Evolutionary conservation across 208 protist genomes (phyloP).

Genomic region (Leishmania gerbilli): DNA sequence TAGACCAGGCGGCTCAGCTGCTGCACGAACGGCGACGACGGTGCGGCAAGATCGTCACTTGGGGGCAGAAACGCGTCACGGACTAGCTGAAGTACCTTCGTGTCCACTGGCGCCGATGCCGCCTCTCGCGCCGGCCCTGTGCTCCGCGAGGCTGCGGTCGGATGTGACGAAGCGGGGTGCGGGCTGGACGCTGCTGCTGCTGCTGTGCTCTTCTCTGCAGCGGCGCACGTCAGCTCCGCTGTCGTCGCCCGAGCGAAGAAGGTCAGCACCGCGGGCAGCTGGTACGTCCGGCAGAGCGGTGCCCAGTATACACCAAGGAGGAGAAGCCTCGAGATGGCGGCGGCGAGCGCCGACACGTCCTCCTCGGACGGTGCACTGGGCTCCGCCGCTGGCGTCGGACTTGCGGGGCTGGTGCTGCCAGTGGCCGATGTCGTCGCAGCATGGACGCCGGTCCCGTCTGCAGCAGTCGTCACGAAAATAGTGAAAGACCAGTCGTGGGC

Average conservation of each 20-base stretch:
- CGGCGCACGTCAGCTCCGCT: not conserved
- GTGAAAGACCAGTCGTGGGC: slow-evolving; percentile 13
- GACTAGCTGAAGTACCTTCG: not conserved
- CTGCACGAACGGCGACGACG: slow-evolving; percentile 1
- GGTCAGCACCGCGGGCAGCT: slow-evolving; percentile 13
- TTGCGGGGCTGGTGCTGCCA: not conserved
- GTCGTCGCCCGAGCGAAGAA: not conserved
- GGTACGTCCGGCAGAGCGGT: slow-evolving; percentile 24
- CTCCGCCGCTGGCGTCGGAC: not conserved
- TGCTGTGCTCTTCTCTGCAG: not conserved
- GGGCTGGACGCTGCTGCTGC: not conserved
- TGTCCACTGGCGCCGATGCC: not conserved
- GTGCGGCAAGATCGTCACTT: not conserved
- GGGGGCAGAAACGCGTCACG: not conserved
- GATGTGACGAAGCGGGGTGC: not conserved
- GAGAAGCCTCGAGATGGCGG: slow-evolving; percentile 6
- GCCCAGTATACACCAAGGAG: slow-evolving; percentile 23
- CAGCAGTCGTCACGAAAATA: slow-evolving; percentile 3
- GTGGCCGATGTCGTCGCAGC: not conserved
- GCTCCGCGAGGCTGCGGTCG: not conserved
- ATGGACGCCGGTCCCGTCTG: not conserved
- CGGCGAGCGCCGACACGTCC: slow-evolving; percentile 2
- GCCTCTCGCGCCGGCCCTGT: not conserved
- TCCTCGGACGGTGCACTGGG: not conserved
- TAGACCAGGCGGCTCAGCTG: slow-evolving; percentile 6